Conservation (phyloP, 306 rosid genomes). For the Fragaria iinumae region DNA sequence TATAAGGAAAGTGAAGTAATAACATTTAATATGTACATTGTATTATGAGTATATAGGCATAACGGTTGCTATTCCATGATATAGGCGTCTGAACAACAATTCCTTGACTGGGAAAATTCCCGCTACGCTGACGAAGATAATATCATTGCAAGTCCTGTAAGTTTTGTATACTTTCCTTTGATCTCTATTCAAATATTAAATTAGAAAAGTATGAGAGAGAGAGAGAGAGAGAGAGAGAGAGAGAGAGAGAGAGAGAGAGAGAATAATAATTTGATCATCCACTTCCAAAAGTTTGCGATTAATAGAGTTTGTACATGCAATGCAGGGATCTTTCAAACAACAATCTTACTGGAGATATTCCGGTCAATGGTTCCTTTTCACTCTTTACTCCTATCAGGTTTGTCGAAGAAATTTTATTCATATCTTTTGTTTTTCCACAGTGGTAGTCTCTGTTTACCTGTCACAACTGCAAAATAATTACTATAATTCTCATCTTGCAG, state of each 20-base stretch:
- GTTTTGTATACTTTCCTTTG: constrained; percentile 34
- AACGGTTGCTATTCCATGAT: constrained; percentile 34
- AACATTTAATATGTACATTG: neutral
- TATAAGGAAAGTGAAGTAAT: neutral
- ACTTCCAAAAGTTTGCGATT: constrained; percentile 17
- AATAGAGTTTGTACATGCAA: constrained; percentile 33
- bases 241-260: neutral
- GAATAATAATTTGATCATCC: constrained; percentile 12
- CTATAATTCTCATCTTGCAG: constrained; percentile 41
- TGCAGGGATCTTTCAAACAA: constrained; percentile 91
- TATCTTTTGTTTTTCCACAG: neutral
- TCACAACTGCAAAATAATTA: constrained; percentile 13
- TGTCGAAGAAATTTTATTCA: constrained; percentile 18
- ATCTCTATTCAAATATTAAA: neutral
- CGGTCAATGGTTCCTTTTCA: constrained; percentile 79
- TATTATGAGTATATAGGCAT: constrained; percentile 18
- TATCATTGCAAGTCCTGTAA: constrained; percentile 89
- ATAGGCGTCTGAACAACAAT: constrained; percentile 98
- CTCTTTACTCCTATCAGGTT: constrained; percentile 91
- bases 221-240: neutral
- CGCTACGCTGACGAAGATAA: constrained; percentile 40
- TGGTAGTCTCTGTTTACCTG: neutral
- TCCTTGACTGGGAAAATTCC: constrained; percentile 72
- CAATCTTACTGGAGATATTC: constrained; percentile 50
- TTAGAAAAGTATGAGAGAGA: neutral